Evolutionary conservation across 2,329 filamentous ascomycete species (phyloP), one percentile per base, ranked within the genome.

Genomic region (Orbilia blumenaviensis): DNA sequence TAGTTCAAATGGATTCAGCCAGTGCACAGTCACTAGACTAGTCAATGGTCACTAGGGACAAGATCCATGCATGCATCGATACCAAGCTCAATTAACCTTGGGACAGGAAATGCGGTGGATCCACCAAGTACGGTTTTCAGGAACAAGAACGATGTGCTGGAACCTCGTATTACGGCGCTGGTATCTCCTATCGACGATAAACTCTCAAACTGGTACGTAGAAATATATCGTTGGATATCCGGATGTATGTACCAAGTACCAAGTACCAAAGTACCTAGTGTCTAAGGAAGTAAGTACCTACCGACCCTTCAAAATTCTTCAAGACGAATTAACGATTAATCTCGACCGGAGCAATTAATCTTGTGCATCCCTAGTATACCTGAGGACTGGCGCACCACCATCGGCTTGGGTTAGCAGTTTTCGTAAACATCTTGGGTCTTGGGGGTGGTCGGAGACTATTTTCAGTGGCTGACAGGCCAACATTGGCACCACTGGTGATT

Each of bases 61-160:
- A 60, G 18, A 71, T 56, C 66, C 66, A 71, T 71, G 66, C 58
- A 71, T 34, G 56, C 69, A 67, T 50, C 62, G 44, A 62, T 74
- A 74, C 54, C 71, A 68, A 75, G 61, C 68, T 25, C 61, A 44
- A 46, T 68, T 61, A 75, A 75, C 71, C 71, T 75, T 75, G 71
- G 71, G 46, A 67, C 56, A 48, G 71, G 71, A 68, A 74, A 38
- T 67, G 46, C 46, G 62, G 54, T 61, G 50, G 52, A 50, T 44
- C 68, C 68, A 73, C 61, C 25, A 58, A 60, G 18, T 48, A 74
- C 23, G 25, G 63, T 32, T 66, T 54, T 46, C 27, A 62, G 52
- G 42, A 48, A 34, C 69, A 54, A 58, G 60, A 67, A 60, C 34
- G 50, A 54, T 56, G 62, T 42, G 62, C 50, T 75, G 66, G 56